These are phyloP conservation scores for Aspergillus sp. DNA, from an alignment of 2,329 filamentous ascomycete species.

Conservation along the genomic window DNA sequence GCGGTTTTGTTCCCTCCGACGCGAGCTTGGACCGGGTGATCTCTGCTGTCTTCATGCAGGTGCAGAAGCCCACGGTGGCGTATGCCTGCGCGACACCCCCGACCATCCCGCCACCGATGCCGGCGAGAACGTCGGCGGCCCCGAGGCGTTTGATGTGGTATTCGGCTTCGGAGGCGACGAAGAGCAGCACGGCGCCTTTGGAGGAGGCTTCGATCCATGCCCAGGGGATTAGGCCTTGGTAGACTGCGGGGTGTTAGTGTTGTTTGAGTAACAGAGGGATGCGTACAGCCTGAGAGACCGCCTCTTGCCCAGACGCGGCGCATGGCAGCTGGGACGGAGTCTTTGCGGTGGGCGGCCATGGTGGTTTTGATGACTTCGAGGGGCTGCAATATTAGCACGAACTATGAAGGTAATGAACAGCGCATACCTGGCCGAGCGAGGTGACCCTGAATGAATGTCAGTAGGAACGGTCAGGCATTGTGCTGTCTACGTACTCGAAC, in stretches of 20 bases:
- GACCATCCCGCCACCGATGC: constrained; percentile 83
- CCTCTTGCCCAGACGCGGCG: neutral
- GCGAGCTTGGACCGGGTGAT: constrained; percentile 93
- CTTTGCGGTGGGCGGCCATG: neutral
- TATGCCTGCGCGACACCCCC: constrained; percentile 95
- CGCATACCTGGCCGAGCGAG: too few relatives aligned
- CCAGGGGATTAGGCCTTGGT: constrained; percentile 90
- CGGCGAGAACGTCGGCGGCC: constrained; percentile 77
- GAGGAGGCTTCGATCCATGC: constrained; percentile 99
- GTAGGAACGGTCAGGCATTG: too few relatives aligned
- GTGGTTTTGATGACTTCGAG: constrained; percentile 1
- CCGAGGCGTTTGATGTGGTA: constrained; percentile 81
- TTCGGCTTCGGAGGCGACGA: constrained; percentile 94
- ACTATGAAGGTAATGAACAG: too few relatives aligned
- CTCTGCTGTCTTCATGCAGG: constrained; percentile 99
- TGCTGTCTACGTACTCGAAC: too few relatives aligned
- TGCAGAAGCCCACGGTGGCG: constrained; percentile 98
- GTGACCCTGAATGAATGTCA: too few relatives aligned
- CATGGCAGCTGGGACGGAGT: neutral
- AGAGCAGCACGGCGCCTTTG: constrained; percentile 95
- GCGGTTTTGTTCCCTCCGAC: constrained; percentile 75
- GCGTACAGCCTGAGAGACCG: neutral
- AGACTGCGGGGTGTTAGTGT: constrained; percentile 59
- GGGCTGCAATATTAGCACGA: too few relatives aligned
- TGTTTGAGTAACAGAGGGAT: too few relatives aligned